A percentile compares a stretch with the other conserved stretches of the same genome.
phyloP scores from a whole-genome alignment of 306 rosid genomes.

The Lupinus albus region DNA sequence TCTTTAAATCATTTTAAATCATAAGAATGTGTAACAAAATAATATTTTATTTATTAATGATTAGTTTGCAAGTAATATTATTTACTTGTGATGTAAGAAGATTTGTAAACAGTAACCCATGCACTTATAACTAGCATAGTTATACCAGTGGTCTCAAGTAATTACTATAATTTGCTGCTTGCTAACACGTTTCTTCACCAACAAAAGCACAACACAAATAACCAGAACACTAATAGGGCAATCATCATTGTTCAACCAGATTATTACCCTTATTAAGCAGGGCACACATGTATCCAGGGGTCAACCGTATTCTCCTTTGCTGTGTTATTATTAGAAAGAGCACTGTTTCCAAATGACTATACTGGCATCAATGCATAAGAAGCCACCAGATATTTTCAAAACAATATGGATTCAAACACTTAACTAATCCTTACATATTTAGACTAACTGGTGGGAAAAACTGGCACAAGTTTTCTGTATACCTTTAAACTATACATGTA shows the following conservation, averaged over 20 bases:
- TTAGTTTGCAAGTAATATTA: no score
- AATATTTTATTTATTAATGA: no score
- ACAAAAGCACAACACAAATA: not conserved
- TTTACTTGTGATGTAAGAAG: no score
- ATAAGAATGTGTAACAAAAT: no score
- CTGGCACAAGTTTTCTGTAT: conserved; percentile 31
- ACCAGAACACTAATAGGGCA: not conserved
- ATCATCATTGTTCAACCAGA: not conserved
- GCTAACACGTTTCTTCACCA: not conserved
- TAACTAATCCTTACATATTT: not conserved
- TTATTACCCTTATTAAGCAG: not conserved
- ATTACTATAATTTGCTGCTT: not conserved
- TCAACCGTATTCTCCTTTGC: conserved; percentile 9
- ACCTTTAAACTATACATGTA: conserved; percentile 45
- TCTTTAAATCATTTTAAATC: no score
- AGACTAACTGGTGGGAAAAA: not conserved
- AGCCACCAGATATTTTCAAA: conserved; percentile 20
- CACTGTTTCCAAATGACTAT: conserved; percentile 20
- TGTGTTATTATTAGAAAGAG: not conserved
- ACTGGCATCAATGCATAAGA: conserved; percentile 28
- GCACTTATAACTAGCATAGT: not conserved
- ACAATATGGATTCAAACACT: conserved; percentile 20
- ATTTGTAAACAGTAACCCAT: not conserved
- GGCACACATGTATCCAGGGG: not conserved
- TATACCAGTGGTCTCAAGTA: not conserved